These are phyloP conservation scores for Carex scoparia DNA, from an alignment of 176 grass and related monocot species.

Conservation along the genomic window DNA sequence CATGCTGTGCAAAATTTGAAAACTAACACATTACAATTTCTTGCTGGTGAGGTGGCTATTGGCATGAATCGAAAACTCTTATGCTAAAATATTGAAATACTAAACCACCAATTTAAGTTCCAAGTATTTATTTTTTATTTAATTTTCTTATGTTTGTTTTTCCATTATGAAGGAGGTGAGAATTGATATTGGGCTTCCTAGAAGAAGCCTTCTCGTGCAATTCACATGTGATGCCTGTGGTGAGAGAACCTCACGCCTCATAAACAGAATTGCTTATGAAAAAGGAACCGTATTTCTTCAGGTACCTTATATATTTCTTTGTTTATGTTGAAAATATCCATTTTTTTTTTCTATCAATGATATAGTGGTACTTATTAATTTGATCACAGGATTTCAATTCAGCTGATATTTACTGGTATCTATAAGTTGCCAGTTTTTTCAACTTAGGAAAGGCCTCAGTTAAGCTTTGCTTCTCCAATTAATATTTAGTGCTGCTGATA, in stretches of 20 bases:
- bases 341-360: not conserved
- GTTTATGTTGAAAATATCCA: not conserved
- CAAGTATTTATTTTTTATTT: no score
- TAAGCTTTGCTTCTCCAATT: not conserved
- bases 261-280: constrained; percentile 84
- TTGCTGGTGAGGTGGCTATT: not conserved
- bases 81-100: not conserved
- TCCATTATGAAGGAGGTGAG: constrained; percentile 35
- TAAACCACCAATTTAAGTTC: no score
- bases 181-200: constrained; percentile 74
- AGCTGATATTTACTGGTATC: not conserved
- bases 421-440: constrained; percentile 7
- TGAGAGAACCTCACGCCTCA: constrained; percentile 64
- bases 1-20: not conserved
- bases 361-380: not conserved
- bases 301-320: constrained; percentile 33
- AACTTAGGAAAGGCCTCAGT: not conserved
- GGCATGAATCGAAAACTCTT: not conserved
- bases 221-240: constrained; percentile 91
- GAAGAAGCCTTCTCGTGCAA: constrained; percentile 86
- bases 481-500: not conserved
- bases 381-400: not conserved
- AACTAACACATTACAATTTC: not conserved
- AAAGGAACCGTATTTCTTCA: constrained; percentile 89
- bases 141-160: not conserved